Conservation (phyloP, 441 rosid species). For the Geranium incanum region DNA sequence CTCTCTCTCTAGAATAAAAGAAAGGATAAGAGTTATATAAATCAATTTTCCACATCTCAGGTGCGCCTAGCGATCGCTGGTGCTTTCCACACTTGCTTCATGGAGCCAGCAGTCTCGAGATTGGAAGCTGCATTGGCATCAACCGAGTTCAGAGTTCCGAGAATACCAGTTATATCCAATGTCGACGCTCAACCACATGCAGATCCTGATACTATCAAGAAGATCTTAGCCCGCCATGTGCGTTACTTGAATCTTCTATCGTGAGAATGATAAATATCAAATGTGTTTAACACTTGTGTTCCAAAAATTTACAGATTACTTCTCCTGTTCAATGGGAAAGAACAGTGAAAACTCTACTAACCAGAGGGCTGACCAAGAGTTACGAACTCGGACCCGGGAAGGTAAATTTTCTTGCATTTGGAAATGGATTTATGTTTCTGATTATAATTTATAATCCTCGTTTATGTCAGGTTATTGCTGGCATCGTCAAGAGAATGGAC, state of each 20-base stretch:
- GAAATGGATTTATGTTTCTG: too few relatives aligned
- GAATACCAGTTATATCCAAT: constrained; percentile 93
- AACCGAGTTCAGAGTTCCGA: constrained; percentile 62
- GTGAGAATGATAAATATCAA: not conserved
- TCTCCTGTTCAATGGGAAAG: constrained; percentile 99
- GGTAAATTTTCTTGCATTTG: constrained; percentile 31
- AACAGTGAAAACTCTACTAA: constrained; percentile 66
- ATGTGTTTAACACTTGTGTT: constrained; percentile 3
- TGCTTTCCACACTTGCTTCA: constrained; percentile 91
- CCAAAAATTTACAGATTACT: constrained; percentile 47
- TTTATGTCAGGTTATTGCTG: constrained; percentile 71
- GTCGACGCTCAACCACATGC: constrained; percentile 92
- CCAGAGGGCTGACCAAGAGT: constrained; percentile 67
- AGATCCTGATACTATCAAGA: constrained; percentile 79
- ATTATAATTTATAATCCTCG: too few relatives aligned
- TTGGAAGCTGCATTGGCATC: constrained; percentile 80
- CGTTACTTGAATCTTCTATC: constrained; percentile 5
- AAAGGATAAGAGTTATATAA: not conserved
- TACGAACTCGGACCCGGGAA: constrained; percentile 98
- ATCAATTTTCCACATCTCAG: constrained; percentile 28
- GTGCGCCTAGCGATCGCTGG: constrained; percentile 95
- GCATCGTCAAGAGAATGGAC: constrained; percentile 89
- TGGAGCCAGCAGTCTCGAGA: constrained; percentile 96
- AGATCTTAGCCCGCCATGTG: constrained; percentile 74
- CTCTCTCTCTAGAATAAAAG: not conserved